Evolutionary conservation across 495 filamentous ascomycete genomes (phyloP).

Genomic region (Annulohypoxylon stygium): DNA sequence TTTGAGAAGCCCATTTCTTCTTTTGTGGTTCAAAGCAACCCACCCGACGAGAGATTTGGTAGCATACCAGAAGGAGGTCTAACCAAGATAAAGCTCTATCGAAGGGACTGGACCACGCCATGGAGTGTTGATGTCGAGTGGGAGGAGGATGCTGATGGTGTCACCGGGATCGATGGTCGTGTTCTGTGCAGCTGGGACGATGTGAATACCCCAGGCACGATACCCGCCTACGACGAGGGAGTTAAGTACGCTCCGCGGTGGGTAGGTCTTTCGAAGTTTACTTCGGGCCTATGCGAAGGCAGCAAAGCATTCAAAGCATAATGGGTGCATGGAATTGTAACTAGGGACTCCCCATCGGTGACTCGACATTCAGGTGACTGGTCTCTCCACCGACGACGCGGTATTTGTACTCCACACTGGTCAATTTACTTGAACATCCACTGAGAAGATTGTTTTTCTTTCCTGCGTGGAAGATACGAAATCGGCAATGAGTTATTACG

Average conservation of each 20-base stretch:
- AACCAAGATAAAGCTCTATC: constrained; percentile 71
- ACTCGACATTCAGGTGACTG: background rate
- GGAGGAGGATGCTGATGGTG: constrained; percentile 53
- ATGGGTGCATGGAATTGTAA: constrained; percentile 3
- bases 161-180: constrained; percentile 69
- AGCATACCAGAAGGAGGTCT: constrained; percentile 60
- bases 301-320: constrained; percentile 56
- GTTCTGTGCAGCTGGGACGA: constrained; percentile 92
- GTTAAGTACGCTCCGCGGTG: constrained; percentile 80
- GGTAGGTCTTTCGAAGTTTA: constrained; percentile 78
- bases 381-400: constrained; percentile 13
- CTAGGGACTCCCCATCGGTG: constrained; percentile 1
- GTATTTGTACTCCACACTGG: background rate
- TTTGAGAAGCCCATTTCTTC: constrained; percentile 73
- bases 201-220: constrained; percentile 74
- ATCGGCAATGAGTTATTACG: constrained; percentile 6
- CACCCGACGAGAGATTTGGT: constrained; percentile 69
- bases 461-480: constrained; percentile 6
- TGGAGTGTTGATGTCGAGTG: constrained; percentile 86
- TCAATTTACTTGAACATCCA: constrained; percentile 10
- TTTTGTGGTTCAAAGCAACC: constrained; percentile 68
- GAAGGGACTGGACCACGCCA: constrained; percentile 76
- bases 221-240: constrained; percentile 90
- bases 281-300: constrained; percentile 87
- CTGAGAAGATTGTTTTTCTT: constrained; percentile 3